Conservation (phyloP, 371 early-diverging fungal genomes). For the Chytridium lagenaria region DNA sequence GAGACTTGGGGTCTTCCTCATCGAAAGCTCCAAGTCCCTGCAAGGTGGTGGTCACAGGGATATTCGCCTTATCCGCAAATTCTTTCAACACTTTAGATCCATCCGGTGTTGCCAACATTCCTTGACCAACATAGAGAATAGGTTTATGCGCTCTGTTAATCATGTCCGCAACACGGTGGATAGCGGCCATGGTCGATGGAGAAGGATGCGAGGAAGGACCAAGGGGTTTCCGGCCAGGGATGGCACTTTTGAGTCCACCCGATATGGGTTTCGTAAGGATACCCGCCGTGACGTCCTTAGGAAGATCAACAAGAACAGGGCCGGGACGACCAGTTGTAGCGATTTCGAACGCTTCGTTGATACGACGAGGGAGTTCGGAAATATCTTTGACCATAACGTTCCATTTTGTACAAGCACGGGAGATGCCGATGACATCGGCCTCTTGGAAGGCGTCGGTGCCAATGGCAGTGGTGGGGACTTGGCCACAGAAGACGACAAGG, state of each 20-base stretch:
- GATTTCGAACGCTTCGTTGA: conserved; percentile 96
- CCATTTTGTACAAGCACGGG: conserved; percentile 96
- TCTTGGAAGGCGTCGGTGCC: conserved; percentile 98
- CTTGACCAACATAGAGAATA: conserved; percentile 94
- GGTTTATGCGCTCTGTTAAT: conserved; percentile 91
- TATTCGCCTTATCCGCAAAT: conserved; percentile 83
- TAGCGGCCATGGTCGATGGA: conserved; percentile 59
- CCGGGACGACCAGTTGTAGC: conserved; percentile 96
- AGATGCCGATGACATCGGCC: conserved; percentile 93
- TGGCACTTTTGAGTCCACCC: conserved; percentile 51
- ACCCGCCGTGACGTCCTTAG: conserved; percentile 95
- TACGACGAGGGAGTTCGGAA: conserved; percentile 91
- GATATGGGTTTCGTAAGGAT: conserved; percentile 84
- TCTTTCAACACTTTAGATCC: conserved; percentile 80
- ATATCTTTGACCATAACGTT: conserved; percentile 97
- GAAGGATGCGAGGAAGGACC: conserved; percentile 46
- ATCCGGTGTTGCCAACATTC: conserved; percentile 81
- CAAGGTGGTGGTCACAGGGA: conserved; percentile 95
- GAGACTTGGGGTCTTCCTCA: conserved; percentile 83
- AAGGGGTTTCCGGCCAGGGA: conserved; percentile 66
- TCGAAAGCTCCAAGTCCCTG: conserved; percentile 93
- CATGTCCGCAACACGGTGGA: conserved; percentile 76
- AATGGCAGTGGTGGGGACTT: conserved; percentile 90
- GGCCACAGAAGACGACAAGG: conserved; percentile 93
- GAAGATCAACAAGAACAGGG: conserved; percentile 96